Conservation (phyloP, 768 basidiomycete species). For the Tulasnella sp. region DNA sequence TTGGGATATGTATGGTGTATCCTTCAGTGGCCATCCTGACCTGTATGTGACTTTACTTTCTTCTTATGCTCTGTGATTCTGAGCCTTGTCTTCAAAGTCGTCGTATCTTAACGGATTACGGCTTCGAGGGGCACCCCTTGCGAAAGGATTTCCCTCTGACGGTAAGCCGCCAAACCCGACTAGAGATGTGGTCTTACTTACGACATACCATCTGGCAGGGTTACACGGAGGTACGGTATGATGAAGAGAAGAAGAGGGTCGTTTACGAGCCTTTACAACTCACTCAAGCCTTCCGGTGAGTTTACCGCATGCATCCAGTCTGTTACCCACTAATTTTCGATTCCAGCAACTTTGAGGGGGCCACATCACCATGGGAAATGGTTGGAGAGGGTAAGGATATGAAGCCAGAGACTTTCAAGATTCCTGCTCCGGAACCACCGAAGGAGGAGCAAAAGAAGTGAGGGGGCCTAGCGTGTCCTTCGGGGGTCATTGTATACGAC, state of each 20-base stretch:
- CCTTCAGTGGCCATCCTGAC: slow-evolving; percentile 93
- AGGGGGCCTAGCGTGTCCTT: too few relatives aligned
- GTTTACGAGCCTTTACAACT: slow-evolving; percentile 96
- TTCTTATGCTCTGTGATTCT: background rate
- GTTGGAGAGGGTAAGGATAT: slow-evolving; percentile 53
- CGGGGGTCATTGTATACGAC: too few relatives aligned
- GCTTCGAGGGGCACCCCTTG: slow-evolving; percentile 94
- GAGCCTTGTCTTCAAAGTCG: slow-evolving; percentile 39
- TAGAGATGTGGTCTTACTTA: background rate
- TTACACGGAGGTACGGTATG: slow-evolving; percentile 96
- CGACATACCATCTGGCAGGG: slow-evolving; percentile 45
- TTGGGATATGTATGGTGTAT: slow-evolving; percentile 96
- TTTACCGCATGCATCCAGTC: background rate
- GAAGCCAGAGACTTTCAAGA: slow-evolving; percentile 61
- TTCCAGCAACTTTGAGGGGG: slow-evolving; percentile 72
- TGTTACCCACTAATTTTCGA: background rate
- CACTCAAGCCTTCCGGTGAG: slow-evolving; percentile 92
- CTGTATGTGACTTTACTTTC: slow-evolving; percentile 43
- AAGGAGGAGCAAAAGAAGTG: slow-evolving; percentile 43
- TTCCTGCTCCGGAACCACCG: slow-evolving; percentile 60
- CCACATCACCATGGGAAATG: slow-evolving; percentile 91
- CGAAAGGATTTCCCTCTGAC: slow-evolving; percentile 98
- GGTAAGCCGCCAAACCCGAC: slow-evolving; percentile 35
- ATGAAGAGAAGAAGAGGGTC: slow-evolving; percentile 93
- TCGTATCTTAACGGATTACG: slow-evolving; percentile 96